Base-by-base conservation (phyloP, 2,329 filamentous ascomycete genomes). In the Fonsecaea pugnacius region DNA sequence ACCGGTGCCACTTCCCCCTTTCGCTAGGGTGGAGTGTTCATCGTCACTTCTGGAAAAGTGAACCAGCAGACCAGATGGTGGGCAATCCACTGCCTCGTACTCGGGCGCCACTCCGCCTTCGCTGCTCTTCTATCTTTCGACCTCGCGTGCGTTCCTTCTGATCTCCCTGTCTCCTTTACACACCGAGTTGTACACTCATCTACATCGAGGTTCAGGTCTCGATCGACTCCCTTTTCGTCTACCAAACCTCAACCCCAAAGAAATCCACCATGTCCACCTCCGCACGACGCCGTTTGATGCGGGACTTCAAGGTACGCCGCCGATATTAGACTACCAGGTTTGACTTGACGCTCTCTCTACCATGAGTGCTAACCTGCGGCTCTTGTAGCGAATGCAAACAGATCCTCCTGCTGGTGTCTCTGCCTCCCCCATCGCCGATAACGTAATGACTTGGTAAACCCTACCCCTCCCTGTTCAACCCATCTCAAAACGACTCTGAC, bases 401-500 rank as follows among this genome's bases (percentile, higher is more conserved):
- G 95, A 99, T 75, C 95, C 95, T 77, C 95, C 95, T 9, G 94
- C 94, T 58, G 95, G 95, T 64, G 94, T 99, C 59, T 98, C 94
- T 70, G 95, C 95, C 16, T 98, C 93, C 59, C 95, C 95, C 6
- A 91, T 98, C 53, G 92, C 94, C 67, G 92, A 96, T 75, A 96
- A 96, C 82, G 92, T 96, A 73, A 96, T 96, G 92, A 96, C 91
- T 56, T 96, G 92, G 92, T 96, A 84, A 69, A 66, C 60, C 68
- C 67, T 24, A 27, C 21, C 21, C 51, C 32, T 46, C 32, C n/a
- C n/a, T 36, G 12, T 30, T 7, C 54, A 33, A 18, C 4, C 14
- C 38, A 33, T 35, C 33, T 27, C 43, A 16, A 14, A 33, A 56
- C 40, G 12, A 24, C 35, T 43, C 60, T 63, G 46, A 48, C 18